Base-by-base conservation (phyloP, 1,284 basidiomycete genomes). In the Papiliotrema flavescens region DNA sequence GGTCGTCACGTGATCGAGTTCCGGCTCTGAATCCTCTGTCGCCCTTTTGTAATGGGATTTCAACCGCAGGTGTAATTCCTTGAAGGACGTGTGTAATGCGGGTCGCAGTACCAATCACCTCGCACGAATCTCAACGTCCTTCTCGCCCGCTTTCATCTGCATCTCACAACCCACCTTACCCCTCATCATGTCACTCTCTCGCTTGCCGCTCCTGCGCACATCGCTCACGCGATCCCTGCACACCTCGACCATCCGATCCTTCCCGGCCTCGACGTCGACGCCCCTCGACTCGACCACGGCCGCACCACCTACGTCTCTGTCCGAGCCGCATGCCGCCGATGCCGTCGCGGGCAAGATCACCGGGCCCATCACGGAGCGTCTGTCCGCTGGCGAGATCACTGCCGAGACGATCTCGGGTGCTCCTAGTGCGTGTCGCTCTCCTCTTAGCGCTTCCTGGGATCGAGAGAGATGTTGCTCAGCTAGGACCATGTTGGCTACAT, bases 351-450 rank as follows among this genome's bases (percentile, higher is more conserved):
- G 52, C 8, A 35, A 26, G 15, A 24, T 36, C 17, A 26, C 32
- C 19, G 52, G 52, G 15, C 46, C 46, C 4, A 22, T 34, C 17
- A 53, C 52, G 23, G 37, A 40, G 26, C 26, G 46, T 23, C 14
- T 32, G 45, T 20, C 35, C 20, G 11, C 45, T 9, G 24, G 19
- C 2, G 52, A 47, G 35, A 53, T 53, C 23, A 43, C 52, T 17
- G 44, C 52, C 19, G 52, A 53, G 52, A 42, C 46, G 7, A 36
- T 48, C 45, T 39, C 32, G 11, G 52, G 52, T 26, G 52, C 52
- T 23, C 52, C 52, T 11, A 43, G 52, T 53, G 40, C 14, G 52
- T 53, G 14, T 43, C 14, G 14, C 15, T 37, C 7, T n/a, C n/a
- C 32, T 37, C 20, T 14, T 13, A 6, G 20, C 9, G 20, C 45